Evolutionary conservation across 441 rosid species (phyloP).

Genomic region (Populus trichocarpa): DNA sequence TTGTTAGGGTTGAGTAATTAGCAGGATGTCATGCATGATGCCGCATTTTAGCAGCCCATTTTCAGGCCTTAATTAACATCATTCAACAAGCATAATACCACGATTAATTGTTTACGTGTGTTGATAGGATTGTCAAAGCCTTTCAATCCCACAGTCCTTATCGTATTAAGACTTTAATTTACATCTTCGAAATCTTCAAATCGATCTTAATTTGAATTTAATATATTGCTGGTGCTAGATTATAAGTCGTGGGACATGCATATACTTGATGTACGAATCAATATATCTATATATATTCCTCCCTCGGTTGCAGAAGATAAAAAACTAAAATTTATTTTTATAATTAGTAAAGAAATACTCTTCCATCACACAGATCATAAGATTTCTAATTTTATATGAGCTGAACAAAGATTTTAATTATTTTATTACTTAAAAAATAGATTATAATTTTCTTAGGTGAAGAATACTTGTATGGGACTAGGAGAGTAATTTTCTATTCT

Average conservation of each 20-base stretch:
- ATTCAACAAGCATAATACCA: not conserved
- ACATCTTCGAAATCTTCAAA: not conserved
- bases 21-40: not conserved
- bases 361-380: no score
- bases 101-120: not conserved
- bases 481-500: not conserved
- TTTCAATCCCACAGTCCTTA: no score
- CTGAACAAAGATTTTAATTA: no score
- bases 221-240: no score
- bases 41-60: not conserved
- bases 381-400: no score
- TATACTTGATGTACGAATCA: no score
- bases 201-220: not conserved
- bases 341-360: not conserved
- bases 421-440: no score
- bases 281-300: no score
- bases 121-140: not conserved
- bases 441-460: not conserved
- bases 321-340: no score
- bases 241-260: no score
- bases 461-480: not conserved
- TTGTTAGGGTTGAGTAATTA: not conserved
- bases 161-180: not conserved
- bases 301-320: no score
- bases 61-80: not conserved